These are phyloP conservation scores for Eimeria tenella DNA, from an alignment of 169 alveolate species.

Conservation along the genomic window DNA sequence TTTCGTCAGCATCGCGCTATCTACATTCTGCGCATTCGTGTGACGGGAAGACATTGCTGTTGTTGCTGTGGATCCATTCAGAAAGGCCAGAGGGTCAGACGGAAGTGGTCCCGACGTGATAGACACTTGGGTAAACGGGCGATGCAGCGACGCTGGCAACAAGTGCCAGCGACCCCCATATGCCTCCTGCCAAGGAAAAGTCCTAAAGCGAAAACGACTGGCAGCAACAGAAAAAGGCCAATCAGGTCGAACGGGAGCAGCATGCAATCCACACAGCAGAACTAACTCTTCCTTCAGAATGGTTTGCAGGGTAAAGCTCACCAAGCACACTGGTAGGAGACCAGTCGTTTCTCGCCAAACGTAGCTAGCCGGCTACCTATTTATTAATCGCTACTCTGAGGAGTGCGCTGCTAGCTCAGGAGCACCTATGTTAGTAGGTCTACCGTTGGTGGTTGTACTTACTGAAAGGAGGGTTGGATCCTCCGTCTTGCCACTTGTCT, in stretches of 20 bases:
- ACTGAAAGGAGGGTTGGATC: background rate
- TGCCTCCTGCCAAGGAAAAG: conserved; percentile 35
- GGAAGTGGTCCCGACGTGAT: background rate
- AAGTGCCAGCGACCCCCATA: conserved; percentile 32
- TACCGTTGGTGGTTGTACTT: no score
- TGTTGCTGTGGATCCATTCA: background rate
- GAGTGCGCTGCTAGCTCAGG: no score
- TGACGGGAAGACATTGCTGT: background rate
- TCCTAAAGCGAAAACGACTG: conserved; percentile 5
- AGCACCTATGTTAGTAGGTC: no score
- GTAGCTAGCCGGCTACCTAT: background rate
- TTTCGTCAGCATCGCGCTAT: background rate
- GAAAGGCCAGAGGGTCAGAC: conserved; percentile 19
- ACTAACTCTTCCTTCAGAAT: no score
- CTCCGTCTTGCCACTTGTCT: background rate
- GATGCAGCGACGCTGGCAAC: conserved; percentile 34
- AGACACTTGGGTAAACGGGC: conserved; percentile 22
- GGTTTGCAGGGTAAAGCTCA: no score
- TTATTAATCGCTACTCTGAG: no score
- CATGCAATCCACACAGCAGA: background rate
- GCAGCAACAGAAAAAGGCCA: conserved; percentile 4
- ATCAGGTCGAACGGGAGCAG: background rate
- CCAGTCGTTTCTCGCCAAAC: background rate
- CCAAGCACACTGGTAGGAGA: background rate
- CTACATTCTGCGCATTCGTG: no score